Base-by-base conservation (phyloP, 495 filamentous ascomycete species). In the Aspergillus coremiiformis region DNA sequence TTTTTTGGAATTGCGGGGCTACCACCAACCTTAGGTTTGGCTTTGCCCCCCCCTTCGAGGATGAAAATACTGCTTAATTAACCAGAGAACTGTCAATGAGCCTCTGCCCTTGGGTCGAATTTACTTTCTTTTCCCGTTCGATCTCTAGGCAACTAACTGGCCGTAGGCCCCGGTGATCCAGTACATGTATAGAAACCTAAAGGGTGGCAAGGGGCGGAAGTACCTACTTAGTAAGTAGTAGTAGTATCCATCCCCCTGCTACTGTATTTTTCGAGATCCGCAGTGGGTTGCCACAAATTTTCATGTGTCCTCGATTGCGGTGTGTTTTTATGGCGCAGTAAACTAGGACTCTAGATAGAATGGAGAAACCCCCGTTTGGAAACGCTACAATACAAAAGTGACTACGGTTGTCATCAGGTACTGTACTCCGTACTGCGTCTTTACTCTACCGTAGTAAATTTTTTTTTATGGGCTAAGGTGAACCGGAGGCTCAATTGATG, bases 241-340 rank as follows among this genome's bases (percentile, higher is more conserved):
- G n/a, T 20, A 41, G 6, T 41, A 41, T 21, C 35, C n/a, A n/a
- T n/a, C 11, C n/a, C 4, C 3, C 4, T 41, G n/a, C 19, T 20
- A 41, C 37, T 19, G 37, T 41, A 20, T 41, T 41, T 41, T 21
- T 21, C 17, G 30, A 55, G 59, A 54, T 62, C 59, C 59, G 59
- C 59, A 56, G 59, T 62, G 59, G 59, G 51, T 39, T 61, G 43
- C 47, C 32, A 52, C 47, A 23, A 21, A 23, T 42, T 39, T 56
- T 49, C 48, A 41, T n/a, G 35, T 26, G 39, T 33, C 53, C 51
- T n/a, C 55, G 51, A 59, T 55, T 53, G 55, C 59, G 55, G 55
- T 61, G 55, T 55, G 55, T 53, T 51, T 47, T 47, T 44, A 50
- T 41, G 54, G 47, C 52, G 39, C 15, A 43, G 46, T 35, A 4